Conservation (phyloP, 1,139 yeast genomes). For the Scheffersomyces insectosa region DNA sequence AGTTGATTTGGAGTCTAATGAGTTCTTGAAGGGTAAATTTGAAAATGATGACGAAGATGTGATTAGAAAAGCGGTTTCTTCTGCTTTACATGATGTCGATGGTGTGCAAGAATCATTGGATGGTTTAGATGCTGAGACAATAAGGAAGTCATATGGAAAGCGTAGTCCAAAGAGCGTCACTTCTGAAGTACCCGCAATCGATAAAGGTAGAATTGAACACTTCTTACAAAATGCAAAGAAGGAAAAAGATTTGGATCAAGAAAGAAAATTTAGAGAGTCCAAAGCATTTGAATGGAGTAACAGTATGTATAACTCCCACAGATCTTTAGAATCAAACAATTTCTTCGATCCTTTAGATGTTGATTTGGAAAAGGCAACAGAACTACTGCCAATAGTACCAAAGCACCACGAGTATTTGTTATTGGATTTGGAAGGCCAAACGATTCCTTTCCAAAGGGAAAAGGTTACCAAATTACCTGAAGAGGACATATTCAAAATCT, state of each 20-base stretch:
- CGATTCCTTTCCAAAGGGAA: conserved; percentile 36
- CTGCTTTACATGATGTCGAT: conserved; percentile 15
- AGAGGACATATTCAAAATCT: conserved; percentile 48
- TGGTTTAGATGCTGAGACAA: conserved; percentile 7
- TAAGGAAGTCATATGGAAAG: conserved; percentile 5
- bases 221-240: conserved; percentile 48
- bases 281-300: conserved; percentile 58
- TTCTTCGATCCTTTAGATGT: conserved; percentile 48
- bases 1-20: conserved; percentile 16
- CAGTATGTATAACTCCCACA: conserved; percentile 32
- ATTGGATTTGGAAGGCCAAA: conserved; percentile 44
- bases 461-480: conserved; percentile 40
- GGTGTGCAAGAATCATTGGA: background rate
- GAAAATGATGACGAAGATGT: conserved; percentile 9
- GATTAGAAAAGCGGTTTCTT: conserved; percentile 24
- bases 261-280: conserved; percentile 46
- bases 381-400: too few species aligned
- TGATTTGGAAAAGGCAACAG: background rate
- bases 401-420: conserved; percentile 40
- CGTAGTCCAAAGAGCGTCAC: background rate
- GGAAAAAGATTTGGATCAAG: conserved; percentile 36
- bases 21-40: conserved; percentile 7
- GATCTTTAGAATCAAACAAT: conserved; percentile 44
- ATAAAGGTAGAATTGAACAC: conserved; percentile 26
- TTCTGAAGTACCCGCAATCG: conserved; percentile 6